Evolutionary conservation across 2,329 filamentous ascomycete species (phyloP).

Genomic region (Pestalotiopsis sp.): DNA sequence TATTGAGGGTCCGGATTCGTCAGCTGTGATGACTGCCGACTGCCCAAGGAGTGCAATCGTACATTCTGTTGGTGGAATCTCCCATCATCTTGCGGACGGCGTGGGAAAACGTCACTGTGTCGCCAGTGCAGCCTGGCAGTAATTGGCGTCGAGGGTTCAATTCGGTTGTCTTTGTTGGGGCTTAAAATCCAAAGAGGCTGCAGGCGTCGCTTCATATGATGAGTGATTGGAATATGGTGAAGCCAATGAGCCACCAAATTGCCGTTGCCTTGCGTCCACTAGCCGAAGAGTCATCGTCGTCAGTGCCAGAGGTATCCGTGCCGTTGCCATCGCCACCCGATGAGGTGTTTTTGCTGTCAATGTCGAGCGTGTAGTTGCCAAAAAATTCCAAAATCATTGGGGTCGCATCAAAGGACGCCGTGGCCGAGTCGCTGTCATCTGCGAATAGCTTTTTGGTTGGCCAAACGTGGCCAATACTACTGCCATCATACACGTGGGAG

Average conservation of each 20-base stretch:
- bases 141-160: neutral
- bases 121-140: neutral
- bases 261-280: neutral
- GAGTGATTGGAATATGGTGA: neutral
- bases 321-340: neutral
- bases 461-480: conserved; percentile 11
- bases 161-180: neutral
- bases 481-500: conserved; percentile 7
- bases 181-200: neutral
- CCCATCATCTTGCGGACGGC: neutral
- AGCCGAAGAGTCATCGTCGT: neutral
- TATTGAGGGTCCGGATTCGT: neutral
- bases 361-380: neutral
- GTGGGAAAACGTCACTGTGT: neutral
- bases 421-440: neutral
- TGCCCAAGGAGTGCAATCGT: neutral
- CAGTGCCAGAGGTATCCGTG: neutral
- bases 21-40: neutral
- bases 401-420: conserved; percentile 12
- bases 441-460: neutral
- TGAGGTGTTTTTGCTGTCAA: neutral
- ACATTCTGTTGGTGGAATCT: neutral
- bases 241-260: neutral
- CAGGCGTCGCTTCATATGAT: neutral
- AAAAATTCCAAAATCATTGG: conserved; percentile 13